A percentile compares a stretch with the other conserved stretches of the same genome.
These are phyloP conservation scores for Lichtheimia ramosa DNA, from an alignment of 371 early-diverging fungal species.

Conservation along the genomic window DNA sequence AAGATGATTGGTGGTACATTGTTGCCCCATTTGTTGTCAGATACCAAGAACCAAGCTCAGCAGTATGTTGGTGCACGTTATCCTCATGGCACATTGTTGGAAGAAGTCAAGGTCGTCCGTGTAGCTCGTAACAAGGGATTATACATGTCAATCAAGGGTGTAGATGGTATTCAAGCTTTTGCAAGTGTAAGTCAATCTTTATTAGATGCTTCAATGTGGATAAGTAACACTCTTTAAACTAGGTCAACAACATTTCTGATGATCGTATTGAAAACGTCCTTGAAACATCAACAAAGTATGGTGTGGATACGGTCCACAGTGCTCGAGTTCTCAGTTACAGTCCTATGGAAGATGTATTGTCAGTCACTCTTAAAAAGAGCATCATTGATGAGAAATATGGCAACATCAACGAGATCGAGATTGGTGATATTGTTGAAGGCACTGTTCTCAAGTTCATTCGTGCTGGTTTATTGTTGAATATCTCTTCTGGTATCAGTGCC, in stretches of 20 bases:
- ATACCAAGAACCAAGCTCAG: conserved; percentile 19
- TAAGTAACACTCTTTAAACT: background rate
- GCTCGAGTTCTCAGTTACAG: conserved; percentile 82
- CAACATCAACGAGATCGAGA: conserved; percentile 65
- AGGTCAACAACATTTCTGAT: conserved; percentile 76
- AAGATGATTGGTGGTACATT: conserved; percentile 67
- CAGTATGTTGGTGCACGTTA: conserved; percentile 25
- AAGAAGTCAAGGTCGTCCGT: conserved; percentile 56
- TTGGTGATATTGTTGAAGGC: conserved; percentile 69
- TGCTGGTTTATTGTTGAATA: conserved; percentile 65
- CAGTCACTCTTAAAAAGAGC: conserved; percentile 70
- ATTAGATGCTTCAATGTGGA: background rate
- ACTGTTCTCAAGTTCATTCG: conserved; percentile 48
- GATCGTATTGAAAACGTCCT: conserved; percentile 32
- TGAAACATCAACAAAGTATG: conserved; percentile 52
- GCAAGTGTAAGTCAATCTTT: conserved; percentile 50
- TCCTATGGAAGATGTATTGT: conserved; percentile 69
- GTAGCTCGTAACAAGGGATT: conserved; percentile 54
- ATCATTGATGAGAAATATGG: conserved; percentile 72
- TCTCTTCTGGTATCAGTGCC: conserved; percentile 68
- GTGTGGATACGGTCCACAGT: conserved; percentile 66
- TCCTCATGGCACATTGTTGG: conserved; percentile 62
- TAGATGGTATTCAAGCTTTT: conserved; percentile 54
- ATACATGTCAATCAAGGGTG: conserved; percentile 50
- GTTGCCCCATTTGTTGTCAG: conserved; percentile 47